Percentiles rank a stretch among this genome's conserved stretches.
Conservation (phyloP, 2,329 filamentous ascomycete genomes). For the Clonostachys rosea region DNA sequence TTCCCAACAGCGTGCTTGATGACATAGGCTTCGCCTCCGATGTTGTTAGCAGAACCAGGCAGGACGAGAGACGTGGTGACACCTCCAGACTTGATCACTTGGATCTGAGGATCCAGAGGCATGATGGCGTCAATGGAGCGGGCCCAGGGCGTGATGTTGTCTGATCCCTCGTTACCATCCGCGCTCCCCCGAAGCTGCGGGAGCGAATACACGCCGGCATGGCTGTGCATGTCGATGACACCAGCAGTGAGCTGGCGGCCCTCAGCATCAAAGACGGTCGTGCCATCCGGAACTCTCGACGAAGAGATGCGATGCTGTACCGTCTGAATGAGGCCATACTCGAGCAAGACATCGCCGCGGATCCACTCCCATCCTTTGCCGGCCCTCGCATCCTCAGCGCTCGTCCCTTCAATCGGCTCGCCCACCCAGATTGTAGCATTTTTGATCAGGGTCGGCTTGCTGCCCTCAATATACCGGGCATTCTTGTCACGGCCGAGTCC, state of each 20-base stretch:
- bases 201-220: conserved; percentile 56
- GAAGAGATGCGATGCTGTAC: conserved; percentile 40
- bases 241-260: conserved; percentile 61
- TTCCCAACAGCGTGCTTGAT: conserved; percentile 64
- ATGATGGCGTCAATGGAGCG: conserved; percentile 59
- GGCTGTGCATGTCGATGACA: conserved; percentile 69
- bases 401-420: conserved; percentile 47
- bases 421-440: conserved; percentile 66
- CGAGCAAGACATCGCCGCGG: conserved; percentile 53
- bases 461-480: conserved; percentile 54
- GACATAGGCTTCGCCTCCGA: conserved; percentile 65
- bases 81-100: conserved; percentile 37
- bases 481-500: conserved; percentile 54
- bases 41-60: conserved; percentile 66
- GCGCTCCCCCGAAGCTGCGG: conserved; percentile 47
- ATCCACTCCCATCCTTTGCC: conserved; percentile 60
- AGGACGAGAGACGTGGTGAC: conserved; percentile 39
- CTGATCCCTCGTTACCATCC: conserved; percentile 60
- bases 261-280: conserved; percentile 49
- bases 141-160: conserved; percentile 63
- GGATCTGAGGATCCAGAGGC: conserved; percentile 11
- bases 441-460: conserved; percentile 56
- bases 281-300: conserved; percentile 37
- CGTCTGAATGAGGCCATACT: conserved; percentile 55
- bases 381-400: conserved; percentile 45